Evolutionary conservation across 2,329 filamentous ascomycete species (phyloP).

Genomic region (Pseudogymnoascus sp.): DNA sequence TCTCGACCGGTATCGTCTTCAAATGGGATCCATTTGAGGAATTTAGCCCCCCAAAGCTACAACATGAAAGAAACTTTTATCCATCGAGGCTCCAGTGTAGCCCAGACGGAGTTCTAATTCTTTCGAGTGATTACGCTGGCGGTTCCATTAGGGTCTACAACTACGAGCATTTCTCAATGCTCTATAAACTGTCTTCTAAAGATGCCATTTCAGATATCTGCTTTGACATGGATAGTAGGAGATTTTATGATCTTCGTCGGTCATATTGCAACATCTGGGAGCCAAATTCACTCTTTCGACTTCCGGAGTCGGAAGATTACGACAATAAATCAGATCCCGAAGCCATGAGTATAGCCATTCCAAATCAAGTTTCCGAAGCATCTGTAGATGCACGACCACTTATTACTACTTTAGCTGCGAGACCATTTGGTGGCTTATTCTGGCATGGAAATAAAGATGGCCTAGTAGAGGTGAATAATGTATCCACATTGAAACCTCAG

Average conservation of each 20-base stretch:
- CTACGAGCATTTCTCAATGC: constrained; percentile 11
- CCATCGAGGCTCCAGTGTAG: constrained; percentile 8
- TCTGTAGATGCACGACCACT: neutral
- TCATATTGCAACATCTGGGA: constrained; percentile 22
- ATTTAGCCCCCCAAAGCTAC: constrained; percentile 2
- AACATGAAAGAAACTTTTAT: neutral
- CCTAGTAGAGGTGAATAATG: neutral
- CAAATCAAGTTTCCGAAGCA: constrained; percentile 3
- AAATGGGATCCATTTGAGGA: constrained; percentile 14
- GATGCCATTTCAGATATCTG: constrained; percentile 10
- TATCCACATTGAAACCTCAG: neutral
- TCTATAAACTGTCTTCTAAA: constrained; percentile 13
- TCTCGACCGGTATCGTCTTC: constrained; percentile 13
- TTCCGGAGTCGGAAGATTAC: constrained; percentile 13
- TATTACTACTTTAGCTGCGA: constrained; percentile 10
- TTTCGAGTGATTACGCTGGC: neutral
- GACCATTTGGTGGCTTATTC: neutral
- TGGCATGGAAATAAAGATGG: constrained; percentile 11
- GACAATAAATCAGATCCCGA: neutral
- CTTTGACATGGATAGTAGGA: constrained; percentile 18
- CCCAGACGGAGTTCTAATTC: constrained; percentile 13
- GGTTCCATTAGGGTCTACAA: constrained; percentile 12
- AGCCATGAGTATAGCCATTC: neutral
- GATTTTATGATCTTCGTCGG: constrained; percentile 19
- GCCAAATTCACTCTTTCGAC: constrained; percentile 16